These are phyloP conservation scores for Arachnopeziza araneosa DNA, from an alignment of 2,329 filamentous ascomycete genomes.

Conservation along the genomic window DNA sequence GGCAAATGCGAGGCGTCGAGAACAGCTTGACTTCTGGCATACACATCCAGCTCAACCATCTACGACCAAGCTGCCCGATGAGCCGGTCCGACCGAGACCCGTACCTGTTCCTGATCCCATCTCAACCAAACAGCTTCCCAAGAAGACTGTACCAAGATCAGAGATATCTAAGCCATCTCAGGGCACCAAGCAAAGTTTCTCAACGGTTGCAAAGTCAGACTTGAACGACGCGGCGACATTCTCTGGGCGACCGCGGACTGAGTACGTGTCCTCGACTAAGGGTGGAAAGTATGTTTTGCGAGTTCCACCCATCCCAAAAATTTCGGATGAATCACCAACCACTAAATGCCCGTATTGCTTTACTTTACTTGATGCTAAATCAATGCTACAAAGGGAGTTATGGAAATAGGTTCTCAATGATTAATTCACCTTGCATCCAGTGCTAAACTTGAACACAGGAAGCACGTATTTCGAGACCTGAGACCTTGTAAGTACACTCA, in stretches of 20 bases:
- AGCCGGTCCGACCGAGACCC: not conserved
- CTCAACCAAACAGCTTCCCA: not conserved
- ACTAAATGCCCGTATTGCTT: not conserved
- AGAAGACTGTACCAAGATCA: not conserved
- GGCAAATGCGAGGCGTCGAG: not conserved
- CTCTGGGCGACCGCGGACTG: not conserved
- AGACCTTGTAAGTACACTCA: not conserved
- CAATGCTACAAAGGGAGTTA: not conserved
- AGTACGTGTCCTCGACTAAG: not conserved
- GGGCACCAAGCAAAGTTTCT: not conserved
- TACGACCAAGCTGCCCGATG: not conserved
- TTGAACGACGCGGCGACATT: not conserved
- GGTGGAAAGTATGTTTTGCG: not conserved
- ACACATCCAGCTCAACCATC: not conserved
- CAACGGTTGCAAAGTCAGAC: conserved; percentile 1
- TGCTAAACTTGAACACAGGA: not conserved
- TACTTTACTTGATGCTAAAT: not conserved
- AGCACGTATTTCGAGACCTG: conserved; percentile 1
- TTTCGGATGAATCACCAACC: not conserved
- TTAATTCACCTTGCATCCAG: not conserved
- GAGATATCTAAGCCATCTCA: conserved; percentile 1
- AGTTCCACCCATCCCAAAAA: not conserved
- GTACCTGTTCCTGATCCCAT: not conserved
- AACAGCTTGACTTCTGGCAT: not conserved
- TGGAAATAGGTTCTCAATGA: not conserved